These are phyloP conservation scores for Ichthyophonus hoferi DNA, from an alignment of 208 protist species.

Conservation along the genomic window DNA sequence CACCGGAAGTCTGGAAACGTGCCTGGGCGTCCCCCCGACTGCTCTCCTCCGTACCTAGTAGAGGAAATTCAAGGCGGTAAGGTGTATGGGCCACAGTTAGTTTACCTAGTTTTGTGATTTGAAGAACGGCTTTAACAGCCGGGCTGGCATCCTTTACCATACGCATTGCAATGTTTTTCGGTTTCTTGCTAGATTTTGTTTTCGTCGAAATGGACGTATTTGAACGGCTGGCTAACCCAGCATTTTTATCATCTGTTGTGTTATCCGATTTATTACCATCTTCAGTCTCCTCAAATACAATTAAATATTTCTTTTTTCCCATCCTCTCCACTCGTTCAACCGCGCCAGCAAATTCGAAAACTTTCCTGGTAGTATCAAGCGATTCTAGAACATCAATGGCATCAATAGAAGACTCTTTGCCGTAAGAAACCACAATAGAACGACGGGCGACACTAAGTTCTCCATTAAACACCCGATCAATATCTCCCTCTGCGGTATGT, in stretches of 20 bases:
- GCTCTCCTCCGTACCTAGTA: background rate
- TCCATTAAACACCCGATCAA: background rate
- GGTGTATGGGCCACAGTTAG: background rate
- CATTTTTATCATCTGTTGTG: background rate
- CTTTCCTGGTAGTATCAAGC: background rate
- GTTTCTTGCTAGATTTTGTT: background rate
- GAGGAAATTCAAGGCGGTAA: background rate
- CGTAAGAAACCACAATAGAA: background rate
- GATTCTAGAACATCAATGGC: background rate
- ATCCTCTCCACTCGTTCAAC: background rate
- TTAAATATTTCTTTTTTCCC: background rate
- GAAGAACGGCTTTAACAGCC: background rate
- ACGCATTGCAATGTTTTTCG: background rate
- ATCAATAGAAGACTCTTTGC: background rate
- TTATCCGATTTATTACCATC: background rate
- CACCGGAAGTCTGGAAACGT: background rate
- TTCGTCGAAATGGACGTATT: background rate
- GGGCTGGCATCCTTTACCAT: background rate
- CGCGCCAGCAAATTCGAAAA: background rate
- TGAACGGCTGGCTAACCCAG: background rate
- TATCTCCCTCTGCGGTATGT: background rate
- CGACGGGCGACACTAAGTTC: background rate
- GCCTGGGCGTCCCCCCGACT: background rate
- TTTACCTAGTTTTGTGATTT: background rate
- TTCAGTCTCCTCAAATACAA: background rate